Evolutionary conservation across 257 asterid species (phyloP).

Genomic region (Gynochthodes officinalis): DNA sequence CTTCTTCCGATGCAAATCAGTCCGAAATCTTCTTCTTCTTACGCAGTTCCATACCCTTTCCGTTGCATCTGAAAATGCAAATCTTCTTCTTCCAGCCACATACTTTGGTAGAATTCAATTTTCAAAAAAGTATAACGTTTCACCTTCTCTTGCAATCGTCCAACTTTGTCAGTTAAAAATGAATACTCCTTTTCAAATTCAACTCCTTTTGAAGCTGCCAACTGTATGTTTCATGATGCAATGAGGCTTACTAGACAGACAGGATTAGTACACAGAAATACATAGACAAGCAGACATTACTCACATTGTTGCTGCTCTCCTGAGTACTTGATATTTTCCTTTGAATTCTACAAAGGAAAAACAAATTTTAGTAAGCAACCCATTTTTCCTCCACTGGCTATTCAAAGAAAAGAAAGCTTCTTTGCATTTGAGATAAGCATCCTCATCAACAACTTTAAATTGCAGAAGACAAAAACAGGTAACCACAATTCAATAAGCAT

Average conservation of each 20-base stretch:
- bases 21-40: too few species aligned
- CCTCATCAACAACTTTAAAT: neutral
- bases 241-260: conserved; percentile 21
- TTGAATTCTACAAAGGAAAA: conserved; percentile 49
- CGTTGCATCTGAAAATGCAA: conserved; percentile 63
- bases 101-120: conserved; percentile 2
- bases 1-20: too few species aligned
- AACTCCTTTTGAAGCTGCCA: conserved; percentile 66
- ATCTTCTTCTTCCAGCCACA: conserved; percentile 30
- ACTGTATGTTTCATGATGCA: conserved; percentile 35
- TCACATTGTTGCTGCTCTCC: conserved; percentile 57
- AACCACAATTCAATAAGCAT: conserved; percentile 17
- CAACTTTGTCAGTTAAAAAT: conserved; percentile 68
- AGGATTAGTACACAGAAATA: conserved; percentile 18
- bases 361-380: conserved; percentile 8
- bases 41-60: too few species aligned
- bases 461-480: conserved; percentile 3
- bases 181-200: conserved; percentile 80
- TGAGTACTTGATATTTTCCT: conserved; percentile 56
- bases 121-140: neutral
- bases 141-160: conserved; percentile 78
- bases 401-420: neutral
- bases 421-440: neutral
- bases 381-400: neutral
- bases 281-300: conserved; percentile 29